These are phyloP conservation scores for Yarrowia osloensis DNA, from an alignment of 805 yeast genomes.

Conservation along the genomic window DNA sequence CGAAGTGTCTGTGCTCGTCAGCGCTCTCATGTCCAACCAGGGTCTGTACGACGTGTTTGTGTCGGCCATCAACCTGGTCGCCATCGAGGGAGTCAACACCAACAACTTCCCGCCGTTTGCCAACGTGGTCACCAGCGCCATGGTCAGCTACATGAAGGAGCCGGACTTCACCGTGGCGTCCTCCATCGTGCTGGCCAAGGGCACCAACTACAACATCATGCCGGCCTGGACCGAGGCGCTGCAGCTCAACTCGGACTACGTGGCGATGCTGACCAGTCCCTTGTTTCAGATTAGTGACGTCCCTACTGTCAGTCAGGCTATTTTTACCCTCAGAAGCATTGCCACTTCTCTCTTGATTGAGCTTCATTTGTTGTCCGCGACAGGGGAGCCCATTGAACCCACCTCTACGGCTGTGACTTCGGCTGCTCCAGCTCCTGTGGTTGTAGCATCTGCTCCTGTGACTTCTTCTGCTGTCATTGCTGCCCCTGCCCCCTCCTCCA, in stretches of 20 bases:
- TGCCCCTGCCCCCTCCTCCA: too few relatives aligned
- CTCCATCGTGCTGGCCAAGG: background rate
- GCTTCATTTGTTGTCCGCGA: too few relatives aligned
- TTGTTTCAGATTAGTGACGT: too few relatives aligned
- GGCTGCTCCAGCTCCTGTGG: too few relatives aligned
- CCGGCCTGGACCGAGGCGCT: background rate
- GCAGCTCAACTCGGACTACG: background rate
- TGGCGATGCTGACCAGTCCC: background rate
- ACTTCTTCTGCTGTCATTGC: too few relatives aligned
- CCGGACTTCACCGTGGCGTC: background rate
- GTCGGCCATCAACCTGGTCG: background rate
- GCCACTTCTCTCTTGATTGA: too few relatives aligned
- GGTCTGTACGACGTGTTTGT: constrained; percentile 9
- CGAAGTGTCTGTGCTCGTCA: background rate
- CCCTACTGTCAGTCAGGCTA: too few relatives aligned
- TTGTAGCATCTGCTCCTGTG: too few relatives aligned
- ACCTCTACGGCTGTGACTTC: too few relatives aligned
- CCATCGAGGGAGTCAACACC: background rate
- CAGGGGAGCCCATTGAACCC: too few relatives aligned
- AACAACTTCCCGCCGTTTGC: background rate
- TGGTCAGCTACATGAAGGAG: background rate
- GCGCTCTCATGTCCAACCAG: constrained; percentile 3
- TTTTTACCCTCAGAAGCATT: too few relatives aligned
- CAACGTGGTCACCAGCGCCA: background rate
- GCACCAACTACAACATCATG: background rate